phyloP scores from a whole-genome alignment of 352 stramenopile genomes.

The Halophytophthora batemanensis region DNA sequence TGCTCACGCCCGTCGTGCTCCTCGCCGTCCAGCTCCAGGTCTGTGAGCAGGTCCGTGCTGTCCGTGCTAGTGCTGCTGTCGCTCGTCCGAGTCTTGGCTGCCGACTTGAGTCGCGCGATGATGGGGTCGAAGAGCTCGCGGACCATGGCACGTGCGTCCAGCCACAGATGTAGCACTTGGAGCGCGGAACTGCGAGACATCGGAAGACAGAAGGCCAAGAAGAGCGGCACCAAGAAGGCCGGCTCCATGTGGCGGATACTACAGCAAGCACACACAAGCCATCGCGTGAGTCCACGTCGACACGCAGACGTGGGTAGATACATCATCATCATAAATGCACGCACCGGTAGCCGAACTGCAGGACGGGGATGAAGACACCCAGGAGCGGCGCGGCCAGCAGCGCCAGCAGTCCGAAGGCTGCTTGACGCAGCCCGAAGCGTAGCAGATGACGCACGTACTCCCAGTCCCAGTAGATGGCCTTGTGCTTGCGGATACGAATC shows the following conservation, averaged over 20 bases:
- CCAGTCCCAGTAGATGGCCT: constrained; percentile 71
- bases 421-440: constrained; percentile 43
- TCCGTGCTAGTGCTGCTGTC: constrained; percentile 16
- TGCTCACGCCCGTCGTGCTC: constrained; percentile 20
- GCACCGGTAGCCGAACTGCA: constrained; percentile 63
- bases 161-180: constrained; percentile 56
- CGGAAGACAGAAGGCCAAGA: constrained; percentile 51
- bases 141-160: constrained; percentile 59
- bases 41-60: constrained; percentile 28
- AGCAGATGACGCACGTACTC: constrained; percentile 60
- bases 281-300: too few relatives aligned
- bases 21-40: constrained; percentile 31
- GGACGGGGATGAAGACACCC: constrained; percentile 46
- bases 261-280: constrained; percentile 1
- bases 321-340: neutral
- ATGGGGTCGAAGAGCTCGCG: constrained; percentile 73
- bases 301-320: constrained; percentile 6
- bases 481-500: constrained; percentile 42
- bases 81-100: constrained; percentile 17
- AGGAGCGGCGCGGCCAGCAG: constrained; percentile 47
- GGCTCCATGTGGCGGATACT: constrained; percentile 70
- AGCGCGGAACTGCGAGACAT: constrained; percentile 36
- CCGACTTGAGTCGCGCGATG: constrained; percentile 57
- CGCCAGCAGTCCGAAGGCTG: constrained; percentile 50
- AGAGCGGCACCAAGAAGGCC: constrained; percentile 56